These are phyloP conservation scores for Barbarea vulgaris DNA, from an alignment of 345 rosid genomes.

Conservation along the genomic window DNA sequence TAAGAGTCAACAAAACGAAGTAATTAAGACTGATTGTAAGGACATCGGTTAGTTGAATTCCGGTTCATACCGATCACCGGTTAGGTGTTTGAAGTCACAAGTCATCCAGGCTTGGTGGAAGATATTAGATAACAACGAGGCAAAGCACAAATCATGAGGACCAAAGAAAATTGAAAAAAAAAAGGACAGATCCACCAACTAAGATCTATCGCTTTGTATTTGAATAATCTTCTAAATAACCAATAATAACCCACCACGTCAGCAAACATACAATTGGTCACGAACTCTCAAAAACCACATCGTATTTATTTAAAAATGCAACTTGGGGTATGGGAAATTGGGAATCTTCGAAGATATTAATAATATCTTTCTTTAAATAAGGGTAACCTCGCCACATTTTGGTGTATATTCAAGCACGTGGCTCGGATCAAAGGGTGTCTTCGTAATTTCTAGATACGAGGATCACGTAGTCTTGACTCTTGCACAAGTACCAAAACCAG, in stretches of 20 bases:
- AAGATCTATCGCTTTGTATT: constrained; percentile 31
- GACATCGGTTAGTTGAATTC: constrained; percentile 13
- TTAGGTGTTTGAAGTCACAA: constrained; percentile 28
- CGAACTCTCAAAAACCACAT: not conserved
- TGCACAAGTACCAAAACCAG: constrained; percentile 34
- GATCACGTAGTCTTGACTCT: constrained; percentile 28
- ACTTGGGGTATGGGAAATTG: constrained; percentile 30
- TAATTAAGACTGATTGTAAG: not conserved
- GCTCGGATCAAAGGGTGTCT: constrained; percentile 20
- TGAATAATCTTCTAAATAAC: constrained; percentile 2
- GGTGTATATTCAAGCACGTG: constrained; percentile 29
- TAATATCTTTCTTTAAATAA: constrained; percentile 17
- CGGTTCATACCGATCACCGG: constrained; percentile 17
- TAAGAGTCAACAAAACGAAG: not conserved
- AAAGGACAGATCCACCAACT: constrained; percentile 38
- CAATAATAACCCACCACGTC: constrained; percentile 13
- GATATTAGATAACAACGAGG: constrained; percentile 28
- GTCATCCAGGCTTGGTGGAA: constrained; percentile 28
- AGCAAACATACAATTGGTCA: constrained; percentile 21
- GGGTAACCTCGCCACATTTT: constrained; percentile 28
- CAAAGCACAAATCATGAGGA: constrained; percentile 24
- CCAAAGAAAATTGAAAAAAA: not conserved
- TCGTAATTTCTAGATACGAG: constrained; percentile 23
- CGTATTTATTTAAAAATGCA: constrained; percentile 12
- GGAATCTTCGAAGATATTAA: constrained; percentile 30